These are phyloP conservation scores for Triticum urartu DNA, from an alignment of 176 grass and related monocot genomes.

Conservation along the genomic window DNA sequence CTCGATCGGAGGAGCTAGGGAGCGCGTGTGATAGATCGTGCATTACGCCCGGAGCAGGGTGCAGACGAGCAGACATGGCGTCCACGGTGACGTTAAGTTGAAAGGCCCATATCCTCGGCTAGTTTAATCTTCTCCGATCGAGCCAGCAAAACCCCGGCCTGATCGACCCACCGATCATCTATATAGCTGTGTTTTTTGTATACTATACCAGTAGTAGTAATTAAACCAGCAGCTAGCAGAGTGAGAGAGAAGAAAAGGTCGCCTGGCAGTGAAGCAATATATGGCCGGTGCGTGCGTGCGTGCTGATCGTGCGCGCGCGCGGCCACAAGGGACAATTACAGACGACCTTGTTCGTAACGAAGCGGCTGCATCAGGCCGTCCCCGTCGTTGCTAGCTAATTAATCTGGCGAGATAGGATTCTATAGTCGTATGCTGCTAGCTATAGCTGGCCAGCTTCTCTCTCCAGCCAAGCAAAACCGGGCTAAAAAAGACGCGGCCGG, in stretches of 20 bases:
- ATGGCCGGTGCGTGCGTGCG: not conserved
- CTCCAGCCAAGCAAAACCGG: conserved; percentile 15
- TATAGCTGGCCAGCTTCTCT: conserved; percentile 13
- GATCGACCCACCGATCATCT: not conserved
- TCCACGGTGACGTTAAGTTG: conserved; percentile 20
- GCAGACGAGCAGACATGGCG: conserved; percentile 13
- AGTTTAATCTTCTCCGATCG: not conserved
- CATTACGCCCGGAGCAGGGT: not conserved
- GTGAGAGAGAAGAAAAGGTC: not conserved
- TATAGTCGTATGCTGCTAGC: not conserved
- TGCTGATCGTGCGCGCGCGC: not conserved
- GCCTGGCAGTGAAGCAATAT: not conserved
- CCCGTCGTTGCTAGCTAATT: not conserved
- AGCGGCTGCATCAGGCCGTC: conserved; percentile 26
- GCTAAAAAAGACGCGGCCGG: not conserved
- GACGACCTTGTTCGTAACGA: conserved; percentile 32
- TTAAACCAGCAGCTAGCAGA: not conserved
- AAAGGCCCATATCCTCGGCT: conserved; percentile 8
- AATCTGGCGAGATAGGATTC: not conserved
- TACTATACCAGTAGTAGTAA: not conserved
- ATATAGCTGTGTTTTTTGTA: not conserved
- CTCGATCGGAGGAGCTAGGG: not conserved
- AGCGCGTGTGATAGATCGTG: not conserved
- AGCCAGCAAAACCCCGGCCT: not conserved
- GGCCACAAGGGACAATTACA: not conserved